Evolutionary conservation across 805 yeast species (phyloP), one percentile per base, ranked within the genome.

Genomic region (Candida ulmi): DNA sequence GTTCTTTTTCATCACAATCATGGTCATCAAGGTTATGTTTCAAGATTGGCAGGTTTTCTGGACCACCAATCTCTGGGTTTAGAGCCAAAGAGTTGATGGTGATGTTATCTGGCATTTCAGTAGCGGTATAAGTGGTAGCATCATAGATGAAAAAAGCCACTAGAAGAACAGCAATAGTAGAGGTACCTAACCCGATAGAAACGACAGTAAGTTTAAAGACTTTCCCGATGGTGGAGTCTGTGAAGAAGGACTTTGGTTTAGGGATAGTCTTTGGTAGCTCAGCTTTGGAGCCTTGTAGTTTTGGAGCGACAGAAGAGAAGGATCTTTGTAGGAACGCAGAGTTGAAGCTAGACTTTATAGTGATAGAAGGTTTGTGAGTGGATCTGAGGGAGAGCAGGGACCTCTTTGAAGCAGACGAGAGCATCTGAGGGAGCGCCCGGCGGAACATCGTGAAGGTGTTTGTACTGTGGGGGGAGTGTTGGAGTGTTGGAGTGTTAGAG

Each of bases 11-110:
- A 17, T 63, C 68, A 21, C 63, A 58, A 52, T 81, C 87, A 43
- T 66, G 71, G 30, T 76, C 74, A 50, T 80, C 88, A 39, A 81
- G 59, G 43, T 71, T 73, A 27, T 72, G 66, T 29, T 68, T 69
- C 45, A 78, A 63, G 23, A 81, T 73, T 1, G 86, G 87, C 42
- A 82, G 61, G 48, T 82, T 78, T 53, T 81, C 84, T 17, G 88
- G 87, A 3, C 88, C 88, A 7, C 88, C 88, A 8, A 52, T 54
- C 30, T 66, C 63, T 24, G 87, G 85, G 30, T 68, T 51, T 36
- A 80, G 53, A 2, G 85, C 83, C 18, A 66, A 61, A 17, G 63
- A 57, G 11, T 82, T 74, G 13, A 81, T 76, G 15, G 62, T 60
- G 35, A 80, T 62, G 34, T 67, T 64, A 8, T 65, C 71, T 29